Percentiles rank a stretch among this genome's conserved stretches.
These are phyloP conservation scores for Vachellia collinsii DNA, from an alignment of 306 rosid genomes.

Conservation along the genomic window DNA sequence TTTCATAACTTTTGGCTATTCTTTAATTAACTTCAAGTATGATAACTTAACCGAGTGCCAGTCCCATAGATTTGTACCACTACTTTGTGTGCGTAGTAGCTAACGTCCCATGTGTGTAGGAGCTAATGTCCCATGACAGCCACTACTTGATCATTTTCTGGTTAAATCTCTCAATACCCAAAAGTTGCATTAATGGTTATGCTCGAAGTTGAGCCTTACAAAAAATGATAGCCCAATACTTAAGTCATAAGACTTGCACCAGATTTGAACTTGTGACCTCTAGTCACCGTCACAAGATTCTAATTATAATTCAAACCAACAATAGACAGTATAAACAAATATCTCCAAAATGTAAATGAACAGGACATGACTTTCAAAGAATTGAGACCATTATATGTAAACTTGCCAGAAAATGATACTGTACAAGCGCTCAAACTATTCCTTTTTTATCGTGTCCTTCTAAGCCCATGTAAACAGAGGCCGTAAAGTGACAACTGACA, in stretches of 20 bases:
- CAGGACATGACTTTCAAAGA: background rate
- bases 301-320: background rate
- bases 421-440: conserved; percentile 20
- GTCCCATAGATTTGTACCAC: background rate
- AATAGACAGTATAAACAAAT: background rate
- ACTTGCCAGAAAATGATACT: conserved; percentile 28
- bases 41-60: background rate
- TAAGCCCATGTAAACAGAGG: background rate
- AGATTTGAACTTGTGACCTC: too few relatives aligned
- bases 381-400: conserved; percentile 22
- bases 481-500: background rate
- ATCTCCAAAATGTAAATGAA: background rate
- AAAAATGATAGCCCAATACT: too few relatives aligned
- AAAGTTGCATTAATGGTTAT: background rate
- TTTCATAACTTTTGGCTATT: conserved; percentile 4
- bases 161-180: background rate
- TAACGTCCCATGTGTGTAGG: too few relatives aligned
- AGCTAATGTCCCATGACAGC: background rate
- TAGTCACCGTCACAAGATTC: background rate
- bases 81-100: too few relatives aligned
- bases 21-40: conserved; percentile 8
- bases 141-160: background rate
- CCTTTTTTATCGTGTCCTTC: background rate
- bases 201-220: background rate
- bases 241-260: too few relatives aligned